Evolutionary conservation across 2,329 filamentous ascomycete genomes (phyloP).

Genomic region (Cladosporium velox): DNA sequence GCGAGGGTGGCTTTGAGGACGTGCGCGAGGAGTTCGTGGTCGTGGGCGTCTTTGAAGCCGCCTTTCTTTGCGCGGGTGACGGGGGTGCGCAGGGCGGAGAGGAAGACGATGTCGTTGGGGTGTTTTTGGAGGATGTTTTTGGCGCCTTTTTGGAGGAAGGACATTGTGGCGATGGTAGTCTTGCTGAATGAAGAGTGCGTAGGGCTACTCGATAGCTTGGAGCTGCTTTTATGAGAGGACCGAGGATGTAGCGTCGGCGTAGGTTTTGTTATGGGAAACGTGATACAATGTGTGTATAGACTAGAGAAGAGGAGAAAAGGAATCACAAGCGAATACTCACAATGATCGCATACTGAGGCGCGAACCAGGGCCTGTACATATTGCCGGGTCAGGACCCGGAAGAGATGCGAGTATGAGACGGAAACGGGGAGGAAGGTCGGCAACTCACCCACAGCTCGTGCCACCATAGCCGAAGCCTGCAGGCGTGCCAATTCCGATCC

Average conservation of each 20-base stretch:
- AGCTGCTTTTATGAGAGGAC: not conserved
- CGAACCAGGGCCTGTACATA: not conserved
- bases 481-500: not conserved
- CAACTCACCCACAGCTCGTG: not conserved
- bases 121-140: constrained; percentile 75
- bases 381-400: not conserved
- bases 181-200: not conserved
- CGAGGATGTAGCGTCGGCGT: not conserved
- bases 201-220: not conserved
- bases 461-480: not conserved
- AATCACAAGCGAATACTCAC: constrained; percentile 2
- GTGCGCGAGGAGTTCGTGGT: constrained; percentile 78
- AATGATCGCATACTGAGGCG: constrained; percentile 1
- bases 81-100: constrained; percentile 87
- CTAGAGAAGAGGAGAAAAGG: not conserved
- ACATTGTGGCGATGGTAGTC: not conserved
- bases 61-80: constrained; percentile 83
- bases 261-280: not conserved
- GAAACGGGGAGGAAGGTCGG: not conserved
- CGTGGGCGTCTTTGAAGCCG: constrained; percentile 81
- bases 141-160: constrained; percentile 57
- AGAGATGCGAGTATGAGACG: constrained; percentile 2
- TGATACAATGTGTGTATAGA: not conserved
- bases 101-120: constrained; percentile 80
- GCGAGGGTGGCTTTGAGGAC: constrained; percentile 69